Conservation (phyloP, 2,329 filamentous ascomycete genomes). For the Fusarium udum region DNA sequence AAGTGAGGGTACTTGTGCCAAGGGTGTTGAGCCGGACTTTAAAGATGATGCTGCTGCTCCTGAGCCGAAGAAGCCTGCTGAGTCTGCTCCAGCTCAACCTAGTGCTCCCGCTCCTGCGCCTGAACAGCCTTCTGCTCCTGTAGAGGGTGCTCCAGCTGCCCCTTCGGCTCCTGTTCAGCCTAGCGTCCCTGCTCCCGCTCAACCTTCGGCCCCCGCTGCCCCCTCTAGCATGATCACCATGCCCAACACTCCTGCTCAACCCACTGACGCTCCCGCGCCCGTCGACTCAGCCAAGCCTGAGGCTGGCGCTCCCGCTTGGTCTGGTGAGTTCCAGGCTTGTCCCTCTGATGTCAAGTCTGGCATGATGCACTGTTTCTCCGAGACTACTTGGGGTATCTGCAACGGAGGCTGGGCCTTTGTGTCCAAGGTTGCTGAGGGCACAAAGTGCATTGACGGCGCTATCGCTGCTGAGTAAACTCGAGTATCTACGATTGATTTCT, state of each 20-base stretch:
- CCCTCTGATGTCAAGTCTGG: conserved; percentile 7
- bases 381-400: conserved; percentile 37
- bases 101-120: not conserved
- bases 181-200: not conserved
- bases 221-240: not conserved
- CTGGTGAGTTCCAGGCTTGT: conserved; percentile 22
- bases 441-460: conserved; percentile 31
- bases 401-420: conserved; percentile 37
- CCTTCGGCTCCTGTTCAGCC: not conserved
- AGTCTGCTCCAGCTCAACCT: not conserved
- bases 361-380: conserved; percentile 28
- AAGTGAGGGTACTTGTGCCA: conserved; percentile 26
- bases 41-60: conserved; percentile 17
- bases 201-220: not conserved
- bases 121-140: not conserved
- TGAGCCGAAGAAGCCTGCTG: conserved; percentile 7
- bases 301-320: conserved; percentile 16
- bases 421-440: conserved; percentile 29
- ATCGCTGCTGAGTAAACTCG: not conserved
- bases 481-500: fast-evolving
- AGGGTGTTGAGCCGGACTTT: conserved; percentile 34
- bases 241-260: not conserved
- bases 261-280: not conserved
- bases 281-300: not conserved
- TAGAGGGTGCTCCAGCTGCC: not conserved